Conservation (phyloP, 306 rosid genomes). For the Medicago truncatula region DNA sequence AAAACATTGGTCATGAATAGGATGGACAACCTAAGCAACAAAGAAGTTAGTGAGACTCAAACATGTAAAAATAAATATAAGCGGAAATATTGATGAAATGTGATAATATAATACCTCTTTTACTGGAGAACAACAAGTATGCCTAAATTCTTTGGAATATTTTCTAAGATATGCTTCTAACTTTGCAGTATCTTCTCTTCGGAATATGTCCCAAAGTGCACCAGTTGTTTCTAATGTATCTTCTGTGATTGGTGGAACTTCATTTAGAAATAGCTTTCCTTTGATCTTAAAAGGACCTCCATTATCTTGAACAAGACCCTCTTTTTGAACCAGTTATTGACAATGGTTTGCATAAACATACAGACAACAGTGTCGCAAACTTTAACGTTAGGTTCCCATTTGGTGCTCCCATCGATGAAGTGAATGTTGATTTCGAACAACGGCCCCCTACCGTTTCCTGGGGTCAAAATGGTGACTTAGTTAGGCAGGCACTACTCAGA, state of each 20-base stretch:
- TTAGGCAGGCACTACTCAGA: constrained; percentile 32
- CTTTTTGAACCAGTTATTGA: constrained; percentile 51
- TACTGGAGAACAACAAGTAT: constrained; percentile 63
- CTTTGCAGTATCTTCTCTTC: constrained; percentile 67
- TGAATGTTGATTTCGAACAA: constrained; percentile 37
- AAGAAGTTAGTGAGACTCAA: constrained; percentile 22
- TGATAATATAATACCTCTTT: constrained; percentile 48
- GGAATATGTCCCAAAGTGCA: constrained; percentile 81
- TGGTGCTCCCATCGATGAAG: constrained; percentile 47
- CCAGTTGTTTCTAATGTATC: constrained; percentile 50
- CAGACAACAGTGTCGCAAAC: no score
- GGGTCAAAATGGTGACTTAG: constrained; percentile 44
- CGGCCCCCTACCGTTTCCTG: constrained; percentile 38
- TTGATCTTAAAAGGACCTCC: constrained; percentile 14
- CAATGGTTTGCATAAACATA: no score
- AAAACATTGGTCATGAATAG: constrained; percentile 78
- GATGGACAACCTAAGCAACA: constrained; percentile 62
- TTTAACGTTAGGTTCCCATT: constrained; percentile 43
- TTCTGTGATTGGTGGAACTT: constrained; percentile 6
- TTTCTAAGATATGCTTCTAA: constrained; percentile 65
- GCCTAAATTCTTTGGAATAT: constrained; percentile 66
- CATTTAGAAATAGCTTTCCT: constrained; percentile 28
- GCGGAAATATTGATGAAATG: not conserved
- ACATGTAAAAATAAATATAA: constrained; percentile 4
- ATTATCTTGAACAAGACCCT: constrained; percentile 2